Percentiles rank a stretch among this genome's conserved stretches.
Evolutionary conservation across 306 rosid species (phyloP).

Genomic region (Rosa lucieae): DNA sequence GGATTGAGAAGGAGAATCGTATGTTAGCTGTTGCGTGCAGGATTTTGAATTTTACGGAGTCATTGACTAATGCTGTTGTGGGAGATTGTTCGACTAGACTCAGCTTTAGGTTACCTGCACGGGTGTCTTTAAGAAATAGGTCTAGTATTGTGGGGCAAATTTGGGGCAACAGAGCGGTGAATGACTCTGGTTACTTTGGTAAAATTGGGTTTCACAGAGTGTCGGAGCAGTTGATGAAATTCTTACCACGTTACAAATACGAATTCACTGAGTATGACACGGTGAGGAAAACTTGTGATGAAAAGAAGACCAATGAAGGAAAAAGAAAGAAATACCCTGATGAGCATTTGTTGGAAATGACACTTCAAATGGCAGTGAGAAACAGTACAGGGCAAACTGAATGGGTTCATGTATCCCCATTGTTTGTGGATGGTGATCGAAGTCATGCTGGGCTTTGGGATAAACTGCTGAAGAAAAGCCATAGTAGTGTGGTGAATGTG

Average conservation of each 20-base stretch:
- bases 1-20: constrained; percentile 64
- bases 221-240: constrained; percentile 21
- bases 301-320: constrained; percentile 34
- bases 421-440: constrained; percentile 51
- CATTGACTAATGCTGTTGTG: constrained; percentile 44
- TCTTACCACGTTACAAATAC: constrained; percentile 37
- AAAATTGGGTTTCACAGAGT: constrained; percentile 49
- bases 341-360: constrained; percentile 64
- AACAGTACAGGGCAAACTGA: constrained; percentile 53
- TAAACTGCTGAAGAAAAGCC: not conserved
- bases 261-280: constrained; percentile 49
- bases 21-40: constrained; percentile 63
- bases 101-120: constrained; percentile 49
- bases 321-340: constrained; percentile 54
- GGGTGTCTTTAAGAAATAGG: constrained; percentile 56
- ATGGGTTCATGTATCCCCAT: constrained; percentile 54
- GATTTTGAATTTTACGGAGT: constrained; percentile 48
- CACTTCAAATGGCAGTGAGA: constrained; percentile 52
- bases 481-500: constrained; percentile 40
- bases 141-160: constrained; percentile 53
- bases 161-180: constrained; percentile 54
- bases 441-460: constrained; percentile 24
- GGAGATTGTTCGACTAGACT: constrained; percentile 66
- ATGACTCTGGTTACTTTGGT: constrained; percentile 50
- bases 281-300: constrained; percentile 43